A percentile compares a stretch with the other conserved stretches of the same genome.
Evolutionary conservation across 2,329 filamentous ascomycete species (phyloP).

Genomic region (Kalmusia sp.): DNA sequence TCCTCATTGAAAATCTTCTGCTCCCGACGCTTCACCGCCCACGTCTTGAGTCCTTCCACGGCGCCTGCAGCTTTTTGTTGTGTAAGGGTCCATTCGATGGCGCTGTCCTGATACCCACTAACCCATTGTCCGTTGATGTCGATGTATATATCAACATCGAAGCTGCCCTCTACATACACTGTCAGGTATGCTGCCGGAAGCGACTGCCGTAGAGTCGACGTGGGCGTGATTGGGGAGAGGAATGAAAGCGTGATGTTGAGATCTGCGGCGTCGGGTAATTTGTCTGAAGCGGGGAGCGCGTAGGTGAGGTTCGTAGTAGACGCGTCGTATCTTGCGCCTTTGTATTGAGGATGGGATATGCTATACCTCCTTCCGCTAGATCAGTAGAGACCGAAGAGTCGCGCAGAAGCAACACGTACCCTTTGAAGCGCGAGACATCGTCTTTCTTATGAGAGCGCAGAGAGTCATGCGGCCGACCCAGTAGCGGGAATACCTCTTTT

Average conservation of each 20-base stretch:
- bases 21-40: slow-evolving; percentile 65
- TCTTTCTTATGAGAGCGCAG: slow-evolving; percentile 52
- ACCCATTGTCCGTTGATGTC: slow-evolving; percentile 73
- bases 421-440: slow-evolving; percentile 41
- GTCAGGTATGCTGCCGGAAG: slow-evolving; percentile 83
- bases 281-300: slow-evolving; percentile 57
- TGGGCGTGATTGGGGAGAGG: slow-evolving; percentile 80
- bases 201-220: slow-evolving; percentile 79
- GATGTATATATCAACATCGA: slow-evolving; percentile 58
- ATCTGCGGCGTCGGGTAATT: slow-evolving; percentile 42
- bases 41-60: slow-evolving; percentile 64
- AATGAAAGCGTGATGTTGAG: slow-evolving; percentile 69
- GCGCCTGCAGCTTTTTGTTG: slow-evolving; percentile 52
- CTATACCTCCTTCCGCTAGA: slow-evolving; percentile 52
- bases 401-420: slow-evolving; percentile 37
- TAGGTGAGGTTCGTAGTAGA: slow-evolving; percentile 75
- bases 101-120: slow-evolving; percentile 73
- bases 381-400: not conserved
- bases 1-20: slow-evolving; percentile 78
- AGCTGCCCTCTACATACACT: slow-evolving; percentile 71
- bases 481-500: slow-evolving; percentile 67
- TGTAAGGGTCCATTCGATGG: slow-evolving; percentile 72
- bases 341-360: slow-evolving; percentile 64
- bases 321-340: slow-evolving; percentile 70
- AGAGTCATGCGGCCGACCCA: slow-evolving; percentile 71